Base-by-base conservation (phyloP, 2,329 filamentous ascomycete genomes). In the Pseudogymnoascus destructans region DNA sequence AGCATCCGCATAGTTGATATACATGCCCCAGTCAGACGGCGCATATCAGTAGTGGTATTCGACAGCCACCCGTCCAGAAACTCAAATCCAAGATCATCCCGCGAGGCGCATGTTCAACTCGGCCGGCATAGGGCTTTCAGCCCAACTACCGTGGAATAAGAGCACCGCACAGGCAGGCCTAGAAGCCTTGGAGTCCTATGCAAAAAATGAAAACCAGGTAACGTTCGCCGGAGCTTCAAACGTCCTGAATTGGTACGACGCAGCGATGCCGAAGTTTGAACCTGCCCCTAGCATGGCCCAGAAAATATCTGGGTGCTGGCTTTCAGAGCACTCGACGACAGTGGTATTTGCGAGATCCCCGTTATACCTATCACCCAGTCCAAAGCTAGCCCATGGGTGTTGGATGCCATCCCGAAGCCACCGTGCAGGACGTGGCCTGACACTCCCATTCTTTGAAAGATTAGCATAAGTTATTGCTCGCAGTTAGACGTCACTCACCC, bases 371-470 rank as follows among this genome's bases (percentile, higher is more conserved):
- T 63, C 15, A 81, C 71, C 21, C 74, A 73, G 60, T 81, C 79
- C 40, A 80, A 68, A 2, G 77, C 71, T 2, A 76, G 67, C 15
- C 79, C 78, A 73, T 76, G 79, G 27, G 73, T 69, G 3, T 78
- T 71, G 1, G 73, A 74, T 9, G 67, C 66, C 49, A 70, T 66
- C 1, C 74, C 75, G 60, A 70, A 76, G 3, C 74, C 75, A 4
- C 76, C 76, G 56, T 77, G 75, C 0, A 74, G 69, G 40, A 72
- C 71, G 61, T 77, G 75, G 0, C 75, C 75, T 1, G 71, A 74
- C 6, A 74, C 65, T 7, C 75, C 74, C 15, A 77, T 74, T 21
- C 38, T 42, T n/a, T 21, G 5, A 23, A 4, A 3, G 23, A n/a
- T 42, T 23, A 42, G 38, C 19, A 42, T 23, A 23, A 2, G 10